Conservation (phyloP, 768 basidiomycete genomes). For the Lactarius akahatsu region DNA sequence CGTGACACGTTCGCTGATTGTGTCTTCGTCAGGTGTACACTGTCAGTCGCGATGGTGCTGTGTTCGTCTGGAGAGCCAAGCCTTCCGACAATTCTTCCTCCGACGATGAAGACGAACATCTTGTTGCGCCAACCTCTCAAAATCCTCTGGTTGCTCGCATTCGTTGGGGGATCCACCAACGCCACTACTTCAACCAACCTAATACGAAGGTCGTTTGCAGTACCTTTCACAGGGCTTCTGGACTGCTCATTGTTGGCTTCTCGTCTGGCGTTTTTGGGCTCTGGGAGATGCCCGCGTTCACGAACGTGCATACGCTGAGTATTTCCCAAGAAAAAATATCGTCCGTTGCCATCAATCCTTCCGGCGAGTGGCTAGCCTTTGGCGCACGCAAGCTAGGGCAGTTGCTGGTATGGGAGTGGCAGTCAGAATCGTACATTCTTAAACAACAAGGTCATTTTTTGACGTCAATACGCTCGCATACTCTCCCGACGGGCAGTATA, state of each 20-base stretch:
- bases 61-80: slow-evolving; percentile 94
- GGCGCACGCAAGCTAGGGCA: slow-evolving; percentile 94
- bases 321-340: slow-evolving; percentile 98
- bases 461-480: slow-evolving; percentile 96
- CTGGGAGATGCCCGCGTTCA: slow-evolving; percentile 95
- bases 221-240: slow-evolving; percentile 81
- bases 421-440: slow-evolving; percentile 93
- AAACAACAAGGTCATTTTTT: slow-evolving; percentile 99
- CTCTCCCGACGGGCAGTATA: slow-evolving; percentile 89
- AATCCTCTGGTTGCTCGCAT: slow-evolving; percentile 57
- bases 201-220: slow-evolving; percentile 86
- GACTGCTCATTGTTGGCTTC: slow-evolving; percentile 90
- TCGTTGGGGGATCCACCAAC: slow-evolving; percentile 88
- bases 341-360: slow-evolving; percentile 86
- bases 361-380: slow-evolving; percentile 98
- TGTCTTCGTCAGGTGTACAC: slow-evolving; percentile 76
- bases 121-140: slow-evolving; percentile 52
- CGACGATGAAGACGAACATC: slow-evolving; percentile 51
- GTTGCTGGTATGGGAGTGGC: slow-evolving; percentile 99
- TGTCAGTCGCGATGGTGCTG: slow-evolving; percentile 91
- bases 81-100: slow-evolving; percentile 48
- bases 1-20: not conserved
- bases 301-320: slow-evolving; percentile 92
- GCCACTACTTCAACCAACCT: slow-evolving; percentile 89
- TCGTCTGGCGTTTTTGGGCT: slow-evolving; percentile 96